These are phyloP conservation scores for Erodium maritimum DNA, from an alignment of 345 rosid genomes.

Conservation along the genomic window DNA sequence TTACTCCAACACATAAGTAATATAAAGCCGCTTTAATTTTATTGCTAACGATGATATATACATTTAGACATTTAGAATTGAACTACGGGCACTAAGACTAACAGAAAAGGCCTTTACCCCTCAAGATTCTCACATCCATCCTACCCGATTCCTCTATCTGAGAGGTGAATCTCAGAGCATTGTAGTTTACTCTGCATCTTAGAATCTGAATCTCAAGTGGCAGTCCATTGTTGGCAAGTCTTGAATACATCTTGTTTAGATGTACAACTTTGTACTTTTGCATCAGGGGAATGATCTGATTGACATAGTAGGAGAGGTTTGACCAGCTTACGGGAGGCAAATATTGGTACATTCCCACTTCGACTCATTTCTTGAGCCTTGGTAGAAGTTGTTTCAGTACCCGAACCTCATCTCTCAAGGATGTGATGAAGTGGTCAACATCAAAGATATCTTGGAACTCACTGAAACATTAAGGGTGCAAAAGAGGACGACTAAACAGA, in stretches of 20 bases:
- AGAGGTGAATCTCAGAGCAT: slow-evolving; percentile 63
- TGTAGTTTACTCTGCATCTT: slow-evolving; percentile 81
- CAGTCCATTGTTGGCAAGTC: slow-evolving; percentile 76
- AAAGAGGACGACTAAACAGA: too few species aligned
- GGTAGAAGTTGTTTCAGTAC: slow-evolving; percentile 73
- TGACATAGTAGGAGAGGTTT: slow-evolving; percentile 60
- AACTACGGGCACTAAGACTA: too few species aligned
- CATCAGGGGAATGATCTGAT: slow-evolving; percentile 89
- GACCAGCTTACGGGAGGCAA: slow-evolving; percentile 96
- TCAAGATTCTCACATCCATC: slow-evolving; percentile 49
- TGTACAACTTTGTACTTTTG: slow-evolving; percentile 72
- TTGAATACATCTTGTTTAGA: slow-evolving; percentile 78
- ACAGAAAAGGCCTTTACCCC: slow-evolving; percentile 77
- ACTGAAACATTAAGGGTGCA: slow-evolving; percentile 31
- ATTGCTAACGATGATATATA: too few species aligned
- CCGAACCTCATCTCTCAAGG: too few species aligned
- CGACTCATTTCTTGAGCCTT: slow-evolving; percentile 61
- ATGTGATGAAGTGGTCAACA: slow-evolving; percentile 75
- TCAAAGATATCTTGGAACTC: slow-evolving; percentile 91
- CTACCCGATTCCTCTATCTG: slow-evolving; percentile 79
- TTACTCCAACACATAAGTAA: too few species aligned
- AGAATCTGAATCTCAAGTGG: slow-evolving; percentile 77
- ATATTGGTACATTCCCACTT: slow-evolving; percentile 47
- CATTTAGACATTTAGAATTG: too few species aligned
- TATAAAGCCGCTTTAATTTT: too few species aligned